Evolutionary conservation across 1,284 basidiomycete species (phyloP).

Genomic region (Rhodotorula sp.): DNA sequence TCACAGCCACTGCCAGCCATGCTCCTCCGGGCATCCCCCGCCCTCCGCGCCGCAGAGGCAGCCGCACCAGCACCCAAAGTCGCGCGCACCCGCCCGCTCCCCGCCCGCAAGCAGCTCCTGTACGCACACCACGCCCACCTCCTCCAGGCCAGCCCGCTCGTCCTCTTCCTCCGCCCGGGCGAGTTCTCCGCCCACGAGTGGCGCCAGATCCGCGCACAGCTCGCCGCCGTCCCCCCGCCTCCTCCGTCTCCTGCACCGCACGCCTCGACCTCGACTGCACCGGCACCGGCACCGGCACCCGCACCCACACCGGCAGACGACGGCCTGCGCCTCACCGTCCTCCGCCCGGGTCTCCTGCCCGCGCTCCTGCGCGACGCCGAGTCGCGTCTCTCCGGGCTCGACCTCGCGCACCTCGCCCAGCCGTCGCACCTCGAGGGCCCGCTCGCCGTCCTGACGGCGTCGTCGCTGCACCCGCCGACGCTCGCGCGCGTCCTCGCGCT

Average conservation of each 20-base stretch:
- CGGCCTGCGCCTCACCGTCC: not conserved
- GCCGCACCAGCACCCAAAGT: not conserved
- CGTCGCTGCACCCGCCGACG: conserved; percentile 51
- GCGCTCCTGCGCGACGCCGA: not conserved
- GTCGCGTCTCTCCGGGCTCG: not conserved
- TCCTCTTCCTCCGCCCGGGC: conserved; percentile 53
- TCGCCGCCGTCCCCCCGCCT: conserved; percentile 47
- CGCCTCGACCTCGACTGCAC: conserved; percentile 52
- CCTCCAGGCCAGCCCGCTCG: conserved; percentile 48
- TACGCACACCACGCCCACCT: conserved; percentile 52
- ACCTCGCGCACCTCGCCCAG: conserved; percentile 17
- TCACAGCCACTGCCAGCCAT: not conserved
- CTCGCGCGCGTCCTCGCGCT: conserved; percentile 49
- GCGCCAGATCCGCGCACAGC: conserved; percentile 47
- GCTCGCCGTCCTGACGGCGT: conserved; percentile 50
- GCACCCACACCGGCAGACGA: conserved; percentile 17
- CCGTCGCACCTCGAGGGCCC: conserved; percentile 46
- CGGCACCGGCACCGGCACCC: conserved; percentile 50
- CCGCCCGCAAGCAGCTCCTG: conserved; percentile 52
- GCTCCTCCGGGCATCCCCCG: too few species aligned
- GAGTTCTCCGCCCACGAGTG: conserved; percentile 52
- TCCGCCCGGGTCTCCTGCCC: not conserved
- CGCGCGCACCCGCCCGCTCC: conserved; percentile 34
- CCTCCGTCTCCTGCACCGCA: not conserved
- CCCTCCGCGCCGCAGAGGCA: not conserved